phyloP scores from a whole-genome alignment of 1,284 basidiomycete species.

The Marasmius tenuissimus region DNA sequence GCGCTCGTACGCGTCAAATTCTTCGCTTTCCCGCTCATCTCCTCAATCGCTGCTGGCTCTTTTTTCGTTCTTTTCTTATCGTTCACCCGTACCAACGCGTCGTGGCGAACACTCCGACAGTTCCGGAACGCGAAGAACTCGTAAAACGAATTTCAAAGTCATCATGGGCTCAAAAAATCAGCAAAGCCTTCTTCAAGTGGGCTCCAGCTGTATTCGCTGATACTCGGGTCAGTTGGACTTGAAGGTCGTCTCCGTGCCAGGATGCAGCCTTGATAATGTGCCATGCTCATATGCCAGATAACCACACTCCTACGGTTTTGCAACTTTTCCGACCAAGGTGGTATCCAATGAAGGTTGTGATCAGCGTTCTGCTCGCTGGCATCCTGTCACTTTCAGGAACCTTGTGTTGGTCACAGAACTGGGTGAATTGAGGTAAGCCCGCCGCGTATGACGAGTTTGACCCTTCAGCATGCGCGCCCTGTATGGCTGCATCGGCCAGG shows the following conservation, averaged over 20 bases:
- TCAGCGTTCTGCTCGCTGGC: neutral
- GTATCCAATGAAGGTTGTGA: neutral
- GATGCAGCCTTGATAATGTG: conserved; percentile 6
- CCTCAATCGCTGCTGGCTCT: too few species aligned
- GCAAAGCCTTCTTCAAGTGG: too few species aligned
- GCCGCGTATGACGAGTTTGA: neutral
- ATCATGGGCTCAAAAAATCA: too few species aligned
- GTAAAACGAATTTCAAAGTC: too few species aligned
- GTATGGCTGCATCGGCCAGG: neutral
- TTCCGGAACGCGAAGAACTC: too few species aligned
- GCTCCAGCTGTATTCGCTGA: conserved; percentile 3
- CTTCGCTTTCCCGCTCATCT: too few species aligned
- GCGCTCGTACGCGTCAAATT: too few species aligned
- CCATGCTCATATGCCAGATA: conserved; percentile 7
- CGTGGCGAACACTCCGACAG: too few species aligned
- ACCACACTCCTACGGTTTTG: conserved; percentile 1
- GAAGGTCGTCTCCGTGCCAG: conserved; percentile 7
- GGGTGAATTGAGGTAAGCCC: neutral
- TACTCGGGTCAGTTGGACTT: too few species aligned
- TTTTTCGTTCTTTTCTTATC: too few species aligned
- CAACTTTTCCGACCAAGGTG: neutral
- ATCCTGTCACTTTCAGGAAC: neutral
- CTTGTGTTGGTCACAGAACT: neutral
- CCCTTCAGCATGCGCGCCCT: neutral
- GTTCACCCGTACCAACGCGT: too few species aligned